Conservation (phyloP, 148 eudicot species). For the Dysphania ambrosioides region DNA sequence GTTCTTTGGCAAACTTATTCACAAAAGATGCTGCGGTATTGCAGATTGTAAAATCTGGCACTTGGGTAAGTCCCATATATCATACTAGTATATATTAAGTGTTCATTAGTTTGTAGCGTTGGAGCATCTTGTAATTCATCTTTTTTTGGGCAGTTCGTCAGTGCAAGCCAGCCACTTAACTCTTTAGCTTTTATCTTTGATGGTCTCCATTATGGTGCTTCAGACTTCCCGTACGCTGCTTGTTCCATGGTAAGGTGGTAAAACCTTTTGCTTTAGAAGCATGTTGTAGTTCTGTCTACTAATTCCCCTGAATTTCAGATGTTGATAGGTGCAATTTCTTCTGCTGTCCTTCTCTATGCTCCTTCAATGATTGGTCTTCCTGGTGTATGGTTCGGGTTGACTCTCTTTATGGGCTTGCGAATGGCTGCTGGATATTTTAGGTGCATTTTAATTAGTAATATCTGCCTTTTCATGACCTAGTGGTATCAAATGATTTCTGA, state of each 20-base stretch:
- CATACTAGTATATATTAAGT: background rate
- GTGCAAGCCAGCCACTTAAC: conserved; percentile 89
- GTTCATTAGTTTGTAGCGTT: background rate
- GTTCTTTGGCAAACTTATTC: conserved; percentile 63
- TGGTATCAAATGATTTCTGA: background rate
- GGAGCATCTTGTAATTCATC: background rate
- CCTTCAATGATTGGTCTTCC: conserved; percentile 63
- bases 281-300: background rate
- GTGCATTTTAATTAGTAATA: conserved; percentile 30
- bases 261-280: background rate
- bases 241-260: conserved; percentile 62
- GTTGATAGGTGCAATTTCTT: conserved; percentile 69
- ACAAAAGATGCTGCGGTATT: conserved; percentile 70
- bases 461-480: conserved; percentile 6
- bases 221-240: conserved; percentile 86
- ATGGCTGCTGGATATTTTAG: conserved; percentile 70
- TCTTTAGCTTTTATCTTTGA: conserved; percentile 88
- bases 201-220: conserved; percentile 88
- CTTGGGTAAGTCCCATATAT: conserved; percentile 53
- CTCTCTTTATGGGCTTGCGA: conserved; percentile 82
- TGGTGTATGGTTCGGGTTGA: conserved; percentile 89
- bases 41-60: conserved; percentile 58
- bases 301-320: conserved; percentile 40
- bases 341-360: conserved; percentile 60
- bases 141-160: conserved; percentile 60